These are phyloP conservation scores for Globisporangium solare DNA, from an alignment of 352 stramenopile genomes.

Conservation along the genomic window DNA sequence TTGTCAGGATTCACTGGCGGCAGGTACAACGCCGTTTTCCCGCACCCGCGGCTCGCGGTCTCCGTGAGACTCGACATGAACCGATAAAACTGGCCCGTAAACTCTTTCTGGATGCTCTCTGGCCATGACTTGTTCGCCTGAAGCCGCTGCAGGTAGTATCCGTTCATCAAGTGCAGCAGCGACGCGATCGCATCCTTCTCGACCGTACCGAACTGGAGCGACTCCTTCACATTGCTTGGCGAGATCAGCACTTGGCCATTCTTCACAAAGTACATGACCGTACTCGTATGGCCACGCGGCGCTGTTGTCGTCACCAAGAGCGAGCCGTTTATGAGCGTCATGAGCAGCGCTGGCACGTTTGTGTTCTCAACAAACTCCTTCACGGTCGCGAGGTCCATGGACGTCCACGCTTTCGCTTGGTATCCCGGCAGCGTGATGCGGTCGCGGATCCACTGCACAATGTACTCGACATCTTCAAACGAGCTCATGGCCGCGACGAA, in stretches of 20 bases:
- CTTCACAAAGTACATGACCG: conserved; percentile 89
- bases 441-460: conserved; percentile 85
- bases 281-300: conserved; percentile 30
- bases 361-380: conserved; percentile 81
- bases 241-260: conserved; percentile 70
- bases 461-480: conserved; percentile 81
- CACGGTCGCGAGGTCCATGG: conserved; percentile 68
- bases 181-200: conserved; percentile 74
- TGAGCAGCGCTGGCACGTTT: conserved; percentile 65
- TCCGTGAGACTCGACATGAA: conserved; percentile 96
- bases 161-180: conserved; percentile 82
- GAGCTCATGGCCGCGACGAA: conserved; percentile 43
- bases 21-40: conserved; percentile 94
- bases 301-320: conserved; percentile 55
- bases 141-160: conserved; percentile 76
- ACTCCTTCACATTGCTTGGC: conserved; percentile 46
- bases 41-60: conserved; percentile 85
- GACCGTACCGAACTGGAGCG: conserved; percentile 75
- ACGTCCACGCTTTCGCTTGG: conserved; percentile 64
- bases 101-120: conserved; percentile 93
- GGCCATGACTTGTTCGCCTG: conserved; percentile 85
- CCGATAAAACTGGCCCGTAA: conserved; percentile 91
- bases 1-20: conserved; percentile 78
- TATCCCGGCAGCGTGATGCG: conserved; percentile 72
- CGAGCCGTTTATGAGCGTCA: conserved; percentile 40